Evolutionary conservation across 2,329 filamentous ascomycete species (phyloP).

Genomic region (Diaporthe sp.): DNA sequence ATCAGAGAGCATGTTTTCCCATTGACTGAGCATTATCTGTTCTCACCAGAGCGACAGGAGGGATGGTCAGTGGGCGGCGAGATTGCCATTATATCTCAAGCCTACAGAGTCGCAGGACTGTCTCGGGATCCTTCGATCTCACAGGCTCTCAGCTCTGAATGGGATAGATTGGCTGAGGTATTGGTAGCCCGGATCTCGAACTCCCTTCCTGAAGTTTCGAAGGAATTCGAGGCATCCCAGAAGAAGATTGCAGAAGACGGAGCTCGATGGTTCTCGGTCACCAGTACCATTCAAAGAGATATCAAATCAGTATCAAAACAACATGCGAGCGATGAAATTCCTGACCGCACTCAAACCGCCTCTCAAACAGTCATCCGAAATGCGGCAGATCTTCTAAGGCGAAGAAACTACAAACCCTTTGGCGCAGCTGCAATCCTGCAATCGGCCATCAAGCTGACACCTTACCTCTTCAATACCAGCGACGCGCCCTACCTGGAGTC

Average conservation of each 20-base stretch:
- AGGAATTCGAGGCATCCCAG: constrained; percentile 81
- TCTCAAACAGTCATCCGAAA: constrained; percentile 53
- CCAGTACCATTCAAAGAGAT: constrained; percentile 57
- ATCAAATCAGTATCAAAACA: constrained; percentile 43
- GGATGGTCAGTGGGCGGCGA: constrained; percentile 53
- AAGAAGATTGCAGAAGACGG: constrained; percentile 75
- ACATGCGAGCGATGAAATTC: constrained; percentile 42
- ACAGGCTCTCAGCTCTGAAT: constrained; percentile 67
- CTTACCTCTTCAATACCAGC: constrained; percentile 56
- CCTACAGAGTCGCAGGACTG: constrained; percentile 60
- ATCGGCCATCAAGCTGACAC: constrained; percentile 56
- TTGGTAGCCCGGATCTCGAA: constrained; percentile 78
- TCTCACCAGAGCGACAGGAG: constrained; percentile 54
- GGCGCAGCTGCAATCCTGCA: constrained; percentile 64
- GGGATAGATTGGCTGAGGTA: constrained; percentile 71
- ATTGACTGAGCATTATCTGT: constrained; percentile 68
- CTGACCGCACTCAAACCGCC: constrained; percentile 47
- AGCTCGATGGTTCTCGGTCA: constrained; percentile 75
- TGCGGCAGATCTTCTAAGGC: constrained; percentile 59
- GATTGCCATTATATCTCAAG: constrained; percentile 58
- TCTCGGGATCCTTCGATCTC: constrained; percentile 58
- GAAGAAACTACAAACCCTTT: constrained; percentile 69
- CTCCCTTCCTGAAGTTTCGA: constrained; percentile 86
- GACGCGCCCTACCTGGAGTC: constrained; percentile 54
- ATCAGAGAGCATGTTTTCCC: constrained; percentile 66